A percentile compares a stretch with the other conserved stretches of the same genome.
Conservation (phyloP, 768 basidiomycete species). For the Panellus pusillus region DNA sequence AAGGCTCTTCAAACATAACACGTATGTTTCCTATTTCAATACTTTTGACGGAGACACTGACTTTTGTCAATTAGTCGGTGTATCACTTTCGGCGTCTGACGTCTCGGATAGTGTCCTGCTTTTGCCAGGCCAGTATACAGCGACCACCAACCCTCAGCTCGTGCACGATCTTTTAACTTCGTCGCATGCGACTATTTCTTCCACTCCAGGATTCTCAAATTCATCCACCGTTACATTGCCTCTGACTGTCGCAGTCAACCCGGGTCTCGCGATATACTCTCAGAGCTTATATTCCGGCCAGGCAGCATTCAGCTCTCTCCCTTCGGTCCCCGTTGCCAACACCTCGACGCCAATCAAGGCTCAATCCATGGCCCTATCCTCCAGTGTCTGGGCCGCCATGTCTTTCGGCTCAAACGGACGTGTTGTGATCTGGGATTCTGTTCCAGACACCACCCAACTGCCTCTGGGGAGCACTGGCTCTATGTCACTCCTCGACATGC, state of each 20-base stretch:
- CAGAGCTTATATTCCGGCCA: slow-evolving; percentile 65
- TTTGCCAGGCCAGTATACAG: slow-evolving; percentile 76
- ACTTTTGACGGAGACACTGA: slow-evolving; percentile 13
- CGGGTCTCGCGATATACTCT: slow-evolving; percentile 69
- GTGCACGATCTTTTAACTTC: slow-evolving; percentile 69
- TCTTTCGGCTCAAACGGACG: slow-evolving; percentile 55
- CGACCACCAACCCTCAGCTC: slow-evolving; percentile 69
- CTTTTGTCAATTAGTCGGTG: slow-evolving; percentile 55
- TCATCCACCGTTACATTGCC: slow-evolving; percentile 60
- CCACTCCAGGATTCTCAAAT: slow-evolving; percentile 65
- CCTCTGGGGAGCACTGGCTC: slow-evolving; percentile 49
- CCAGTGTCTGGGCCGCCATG: slow-evolving; percentile 68
- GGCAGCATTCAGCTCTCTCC: slow-evolving; percentile 57
- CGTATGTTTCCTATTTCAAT: slow-evolving; percentile 35
- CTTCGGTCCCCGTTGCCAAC: slow-evolving; percentile 47
- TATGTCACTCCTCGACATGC: slow-evolving; percentile 66
- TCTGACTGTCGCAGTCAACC: slow-evolving; percentile 63
- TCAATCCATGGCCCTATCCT: slow-evolving; percentile 66
- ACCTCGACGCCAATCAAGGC: slow-evolving; percentile 51
- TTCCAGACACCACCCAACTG: slow-evolving; percentile 74
- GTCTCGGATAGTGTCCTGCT: slow-evolving; percentile 56
- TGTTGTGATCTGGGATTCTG: slow-evolving; percentile 74
- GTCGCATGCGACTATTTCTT: slow-evolving; percentile 55
- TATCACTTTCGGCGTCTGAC: slow-evolving; percentile 58
- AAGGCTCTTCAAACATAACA: slow-evolving; percentile 75